Percentiles rank a stretch among this genome's conserved stretches.
Conservation (phyloP, 1,139 yeast species). For the Pichia inconspicua region DNA sequence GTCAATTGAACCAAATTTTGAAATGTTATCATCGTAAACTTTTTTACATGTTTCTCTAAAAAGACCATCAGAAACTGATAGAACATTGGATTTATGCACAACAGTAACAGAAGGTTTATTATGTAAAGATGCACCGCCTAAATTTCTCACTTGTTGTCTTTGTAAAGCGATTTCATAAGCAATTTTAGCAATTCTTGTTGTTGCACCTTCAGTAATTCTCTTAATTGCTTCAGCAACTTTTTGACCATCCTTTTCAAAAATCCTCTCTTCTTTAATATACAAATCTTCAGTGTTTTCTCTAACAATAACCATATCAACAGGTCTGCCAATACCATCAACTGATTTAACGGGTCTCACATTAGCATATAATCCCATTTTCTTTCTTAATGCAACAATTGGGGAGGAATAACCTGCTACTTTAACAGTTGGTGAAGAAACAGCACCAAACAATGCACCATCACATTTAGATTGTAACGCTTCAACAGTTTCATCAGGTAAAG, state of each 20-base stretch:
- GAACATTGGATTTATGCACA: slow-evolving; percentile 93
- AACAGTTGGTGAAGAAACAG: slow-evolving; percentile 89
- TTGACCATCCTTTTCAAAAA: slow-evolving; percentile 69
- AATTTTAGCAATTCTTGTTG: slow-evolving; percentile 77
- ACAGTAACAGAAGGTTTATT: slow-evolving; percentile 70
- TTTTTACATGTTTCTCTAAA: slow-evolving; percentile 87
- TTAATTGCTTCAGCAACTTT: slow-evolving; percentile 95
- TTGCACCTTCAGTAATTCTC: slow-evolving; percentile 85
- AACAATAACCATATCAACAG: slow-evolving; percentile 94
- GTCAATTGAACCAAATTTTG: slow-evolving; percentile 46
- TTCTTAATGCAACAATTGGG: slow-evolving; percentile 95
- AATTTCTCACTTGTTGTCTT: slow-evolving; percentile 74
- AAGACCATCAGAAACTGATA: slow-evolving; percentile 87
- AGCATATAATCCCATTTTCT: slow-evolving; percentile 89
- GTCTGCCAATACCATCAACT: slow-evolving; percentile 73
- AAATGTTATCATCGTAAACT: slow-evolving; percentile 61
- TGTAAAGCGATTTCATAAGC: slow-evolving; percentile 89
- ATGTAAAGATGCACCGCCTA: slow-evolving; percentile 50
- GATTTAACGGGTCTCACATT: slow-evolving; percentile 97
- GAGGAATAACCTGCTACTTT: slow-evolving; percentile 96
- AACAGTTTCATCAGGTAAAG: slow-evolving; percentile 90
- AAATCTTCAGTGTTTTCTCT: slow-evolving; percentile 98
- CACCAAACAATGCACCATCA: slow-evolving; percentile 96
- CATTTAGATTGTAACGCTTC: slow-evolving; percentile 70
- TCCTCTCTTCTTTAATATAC: slow-evolving; percentile 85